These are phyloP conservation scores for Heracleum sosnowskyi DNA, from an alignment of 129 eudicot species.

Conservation along the genomic window DNA sequence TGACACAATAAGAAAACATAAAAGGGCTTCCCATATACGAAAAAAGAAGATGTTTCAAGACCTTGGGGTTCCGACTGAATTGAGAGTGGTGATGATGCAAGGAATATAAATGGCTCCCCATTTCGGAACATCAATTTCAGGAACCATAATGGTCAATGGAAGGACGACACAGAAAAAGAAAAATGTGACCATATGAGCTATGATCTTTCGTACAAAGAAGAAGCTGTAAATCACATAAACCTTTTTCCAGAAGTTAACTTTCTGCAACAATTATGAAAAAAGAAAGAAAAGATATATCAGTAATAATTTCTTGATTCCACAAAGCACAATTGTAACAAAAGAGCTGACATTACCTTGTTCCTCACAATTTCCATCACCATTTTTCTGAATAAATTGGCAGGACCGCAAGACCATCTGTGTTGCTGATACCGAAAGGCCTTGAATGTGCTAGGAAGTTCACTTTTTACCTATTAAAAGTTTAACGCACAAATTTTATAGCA, in stretches of 20 bases:
- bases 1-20: background rate
- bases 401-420: constrained; percentile 99
- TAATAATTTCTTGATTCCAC: background rate
- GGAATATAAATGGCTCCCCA: constrained; percentile 97
- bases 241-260: constrained; percentile 75
- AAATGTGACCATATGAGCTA: constrained; percentile 94
- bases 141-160: constrained; percentile 64
- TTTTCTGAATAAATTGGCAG: constrained; percentile 91
- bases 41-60: constrained; percentile 6
- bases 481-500: background rate
- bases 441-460: constrained; percentile 96
- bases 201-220: constrained; percentile 85
- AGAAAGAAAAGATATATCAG: background rate
- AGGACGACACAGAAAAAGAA: constrained; percentile 80
- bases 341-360: constrained; percentile 51
- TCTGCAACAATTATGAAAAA: constrained; percentile 37
- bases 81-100: constrained; percentile 73
- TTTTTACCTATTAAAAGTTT: constrained; percentile 89
- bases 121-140: constrained; percentile 83
- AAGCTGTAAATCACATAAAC: constrained; percentile 86
- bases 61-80: constrained; percentile 98
- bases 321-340: background rate
- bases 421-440: constrained; percentile 95
- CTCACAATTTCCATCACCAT: constrained; percentile 82
- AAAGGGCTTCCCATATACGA: background rate